Evolutionary conservation across 2,329 filamentous ascomycete species (phyloP).

Genomic region (Huntiella bhutanensis): DNA sequence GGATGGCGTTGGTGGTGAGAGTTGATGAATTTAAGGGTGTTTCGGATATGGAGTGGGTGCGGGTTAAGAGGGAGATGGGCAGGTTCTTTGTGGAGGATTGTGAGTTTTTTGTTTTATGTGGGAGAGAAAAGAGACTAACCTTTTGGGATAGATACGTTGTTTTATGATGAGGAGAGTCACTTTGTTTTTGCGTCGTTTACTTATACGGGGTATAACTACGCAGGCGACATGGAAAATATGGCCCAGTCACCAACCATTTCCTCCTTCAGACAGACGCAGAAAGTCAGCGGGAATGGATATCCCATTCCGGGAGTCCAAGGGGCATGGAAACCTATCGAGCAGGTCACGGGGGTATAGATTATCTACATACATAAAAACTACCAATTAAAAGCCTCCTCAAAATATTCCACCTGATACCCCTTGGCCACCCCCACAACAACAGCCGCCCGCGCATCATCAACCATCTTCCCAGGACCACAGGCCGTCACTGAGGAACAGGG

Average conservation of each 20-base stretch:
- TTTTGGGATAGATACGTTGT: slow-evolving; percentile 44
- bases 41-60: slow-evolving; percentile 58
- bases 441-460: slow-evolving; percentile 23
- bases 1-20: too few species aligned
- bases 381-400: slow-evolving; percentile 27
- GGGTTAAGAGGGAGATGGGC: slow-evolving; percentile 57
- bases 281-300: neutral
- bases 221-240: slow-evolving; percentile 61
- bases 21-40: slow-evolving; percentile 52
- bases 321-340: slow-evolving; percentile 5
- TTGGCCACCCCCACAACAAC: slow-evolving; percentile 18
- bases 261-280: too few species aligned
- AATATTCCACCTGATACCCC: slow-evolving; percentile 21
- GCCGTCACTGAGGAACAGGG: slow-evolving; percentile 23
- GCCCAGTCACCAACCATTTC: slow-evolving; percentile 47
- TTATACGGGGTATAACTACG: slow-evolving; percentile 56
- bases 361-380: slow-evolving; percentile 12
- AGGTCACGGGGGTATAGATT: neutral
- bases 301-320: slow-evolving; percentile 1
- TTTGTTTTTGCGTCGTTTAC: slow-evolving; percentile 62
- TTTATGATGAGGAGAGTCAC: slow-evolving; percentile 40
- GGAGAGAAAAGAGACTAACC: neutral
- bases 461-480: slow-evolving; percentile 27
- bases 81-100: slow-evolving; percentile 58
- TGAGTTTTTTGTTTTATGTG: slow-evolving; percentile 19